Evolutionary conservation across 768 basidiomycete species (phyloP).

Genomic region (Boletus reticuloceps): DNA sequence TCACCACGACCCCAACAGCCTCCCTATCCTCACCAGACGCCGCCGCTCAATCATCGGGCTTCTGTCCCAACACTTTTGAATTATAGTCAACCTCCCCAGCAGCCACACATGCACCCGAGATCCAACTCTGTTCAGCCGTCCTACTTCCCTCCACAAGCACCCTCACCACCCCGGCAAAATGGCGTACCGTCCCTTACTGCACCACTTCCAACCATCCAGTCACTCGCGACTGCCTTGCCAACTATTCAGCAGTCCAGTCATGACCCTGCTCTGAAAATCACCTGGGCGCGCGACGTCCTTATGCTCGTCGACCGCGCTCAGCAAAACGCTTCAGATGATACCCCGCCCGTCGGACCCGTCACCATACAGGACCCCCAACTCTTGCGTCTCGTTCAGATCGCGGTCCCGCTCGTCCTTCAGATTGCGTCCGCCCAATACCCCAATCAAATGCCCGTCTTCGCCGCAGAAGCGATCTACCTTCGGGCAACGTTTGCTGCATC

Average conservation of each 20-base stretch:
- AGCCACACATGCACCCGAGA: conserved; percentile 21
- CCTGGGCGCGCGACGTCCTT: conserved; percentile 83
- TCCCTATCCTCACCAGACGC: conserved; percentile 13
- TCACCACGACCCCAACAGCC: conserved; percentile 23
- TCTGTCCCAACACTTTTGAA: conserved; percentile 19
- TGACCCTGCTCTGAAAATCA: conserved; percentile 60
- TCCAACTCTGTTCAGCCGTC: conserved; percentile 13
- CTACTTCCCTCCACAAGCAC: conserved; percentile 17
- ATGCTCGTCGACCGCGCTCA: conserved; percentile 64
- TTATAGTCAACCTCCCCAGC: conserved; percentile 24
- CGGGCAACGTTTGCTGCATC: conserved; percentile 71
- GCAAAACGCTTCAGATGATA: conserved; percentile 39
- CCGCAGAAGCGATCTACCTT: conserved; percentile 74
- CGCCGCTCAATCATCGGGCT: conserved; percentile 23
- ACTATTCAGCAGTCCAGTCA: conserved; percentile 53
- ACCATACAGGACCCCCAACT: conserved; percentile 60
- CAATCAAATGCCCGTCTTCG: conserved; percentile 38
- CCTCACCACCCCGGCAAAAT: conserved; percentile 25
- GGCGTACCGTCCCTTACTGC: conserved; percentile 55
- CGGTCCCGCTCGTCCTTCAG: conserved; percentile 63
- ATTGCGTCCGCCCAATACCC: conserved; percentile 41
- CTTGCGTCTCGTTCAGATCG: conserved; percentile 55
- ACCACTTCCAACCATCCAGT: conserved; percentile 62
- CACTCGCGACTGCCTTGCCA: conserved; percentile 50
- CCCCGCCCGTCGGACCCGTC: conserved; percentile 47